Evolutionary conservation across 257 asterid genomes (phyloP).

Genomic region (Petunia axillaris): DNA sequence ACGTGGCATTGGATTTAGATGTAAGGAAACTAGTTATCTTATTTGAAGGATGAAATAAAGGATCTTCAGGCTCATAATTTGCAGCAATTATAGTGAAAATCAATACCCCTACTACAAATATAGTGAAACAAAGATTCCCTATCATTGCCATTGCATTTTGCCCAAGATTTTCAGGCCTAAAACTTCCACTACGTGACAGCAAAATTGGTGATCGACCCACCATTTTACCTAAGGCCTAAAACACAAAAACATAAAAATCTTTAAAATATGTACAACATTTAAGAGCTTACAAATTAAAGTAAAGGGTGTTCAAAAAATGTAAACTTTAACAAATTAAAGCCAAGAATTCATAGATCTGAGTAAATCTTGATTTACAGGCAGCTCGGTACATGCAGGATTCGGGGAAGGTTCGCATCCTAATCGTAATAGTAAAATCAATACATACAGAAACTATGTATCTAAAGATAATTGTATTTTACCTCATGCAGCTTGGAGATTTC

Average conservation of each 20-base stretch:
- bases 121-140: conserved; percentile 63
- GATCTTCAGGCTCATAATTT: conserved; percentile 60
- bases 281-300: neutral
- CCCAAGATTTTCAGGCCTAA: conserved; percentile 79
- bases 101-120: conserved; percentile 62
- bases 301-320: conserved; percentile 24
- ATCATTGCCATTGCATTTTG: conserved; percentile 62
- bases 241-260: neutral
- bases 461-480: neutral
- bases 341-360: conserved; percentile 31
- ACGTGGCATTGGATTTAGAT: conserved; percentile 77
- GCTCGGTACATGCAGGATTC: no score
- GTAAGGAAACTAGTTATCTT: conserved; percentile 74
- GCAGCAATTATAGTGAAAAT: conserved; percentile 69
- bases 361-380: neutral
- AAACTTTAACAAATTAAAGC: conserved; percentile 19
- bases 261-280: neutral
- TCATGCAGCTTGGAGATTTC: neutral
- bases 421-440: neutral
- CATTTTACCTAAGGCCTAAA: conserved; percentile 40
- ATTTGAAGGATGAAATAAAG: conserved; percentile 79
- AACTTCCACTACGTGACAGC: conserved; percentile 50
- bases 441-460: neutral
- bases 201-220: conserved; percentile 45
- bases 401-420: no score